These are phyloP conservation scores for Dactylellina leptospora DNA, from an alignment of 2,329 filamentous ascomycete genomes.

Conservation along the genomic window DNA sequence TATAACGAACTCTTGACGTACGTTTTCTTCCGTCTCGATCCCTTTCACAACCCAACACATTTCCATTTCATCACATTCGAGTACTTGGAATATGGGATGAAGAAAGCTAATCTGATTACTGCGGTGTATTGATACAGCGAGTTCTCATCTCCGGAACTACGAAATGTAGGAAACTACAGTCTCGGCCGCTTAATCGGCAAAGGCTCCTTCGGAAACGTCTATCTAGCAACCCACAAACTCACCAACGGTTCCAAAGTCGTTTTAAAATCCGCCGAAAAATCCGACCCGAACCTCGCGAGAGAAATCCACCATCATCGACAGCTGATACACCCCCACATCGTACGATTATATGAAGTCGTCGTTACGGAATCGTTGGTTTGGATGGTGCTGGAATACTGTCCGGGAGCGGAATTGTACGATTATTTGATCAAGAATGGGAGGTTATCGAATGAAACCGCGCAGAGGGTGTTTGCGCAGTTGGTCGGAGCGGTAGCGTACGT, in stretches of 20 bases:
- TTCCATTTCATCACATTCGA: neutral
- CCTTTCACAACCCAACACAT: constrained; percentile 27
- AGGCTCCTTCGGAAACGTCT: constrained; percentile 98
- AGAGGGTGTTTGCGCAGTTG: constrained; percentile 94
- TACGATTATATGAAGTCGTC: constrained; percentile 95
- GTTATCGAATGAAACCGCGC: constrained; percentile 83
- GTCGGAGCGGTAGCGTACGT: constrained; percentile 95
- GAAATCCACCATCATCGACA: constrained; percentile 99
- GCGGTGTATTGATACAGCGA: constrained; percentile 69
- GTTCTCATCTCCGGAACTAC: constrained; percentile 89
- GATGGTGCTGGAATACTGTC: constrained; percentile 96
- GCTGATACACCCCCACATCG: constrained; percentile 96
- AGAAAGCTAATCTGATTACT: neutral
- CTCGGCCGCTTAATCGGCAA: constrained; percentile 93
- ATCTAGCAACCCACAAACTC: constrained; percentile 93
- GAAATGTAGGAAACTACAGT: constrained; percentile 92
- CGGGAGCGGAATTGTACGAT: constrained; percentile 95
- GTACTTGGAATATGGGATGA: neutral
- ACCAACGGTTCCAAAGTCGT: constrained; percentile 99
- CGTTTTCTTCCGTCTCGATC: constrained; percentile 62
- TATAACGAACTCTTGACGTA: constrained; percentile 92
- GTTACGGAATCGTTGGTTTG: constrained; percentile 94
- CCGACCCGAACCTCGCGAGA: constrained; percentile 91
- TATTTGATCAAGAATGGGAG: constrained; percentile 88
- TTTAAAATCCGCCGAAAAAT: constrained; percentile 95